phyloP scores from a whole-genome alignment of 768 basidiomycete genomes.

The Collybia nuda region DNA sequence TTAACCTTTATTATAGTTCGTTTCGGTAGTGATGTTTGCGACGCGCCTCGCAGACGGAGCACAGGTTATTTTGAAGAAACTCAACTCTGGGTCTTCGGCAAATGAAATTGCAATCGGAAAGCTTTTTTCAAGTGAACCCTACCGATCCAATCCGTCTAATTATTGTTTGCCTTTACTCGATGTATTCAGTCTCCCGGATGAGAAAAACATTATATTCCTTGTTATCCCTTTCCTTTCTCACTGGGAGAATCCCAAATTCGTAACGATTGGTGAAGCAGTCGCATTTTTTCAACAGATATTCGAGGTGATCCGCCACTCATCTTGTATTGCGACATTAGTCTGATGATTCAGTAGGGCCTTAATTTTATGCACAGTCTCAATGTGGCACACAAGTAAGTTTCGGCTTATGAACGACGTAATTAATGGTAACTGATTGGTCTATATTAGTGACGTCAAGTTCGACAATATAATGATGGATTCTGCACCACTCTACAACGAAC shows the following conservation, averaged over 20 bases:
- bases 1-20: no score
- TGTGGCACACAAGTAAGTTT: slow-evolving; percentile 32
- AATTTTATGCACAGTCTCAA: slow-evolving; percentile 31
- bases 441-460: slow-evolving; percentile 8
- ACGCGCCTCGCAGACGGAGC: slow-evolving; percentile 23
- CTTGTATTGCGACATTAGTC: slow-evolving; percentile 11
- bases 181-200: slow-evolving; percentile 16
- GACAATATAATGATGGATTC: slow-evolving; percentile 4
- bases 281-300: slow-evolving; percentile 32
- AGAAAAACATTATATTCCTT: slow-evolving; percentile 10
- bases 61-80: slow-evolving; percentile 25
- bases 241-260: slow-evolving; percentile 21
- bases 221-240: slow-evolving; percentile 18
- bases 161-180: slow-evolving; percentile 26
- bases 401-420: no score
- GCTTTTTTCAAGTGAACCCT: slow-evolving; percentile 17
- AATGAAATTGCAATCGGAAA: slow-evolving; percentile 25
- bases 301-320: slow-evolving; percentile 20
- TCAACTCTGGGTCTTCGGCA: slow-evolving; percentile 13
- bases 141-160: slow-evolving; percentile 16
- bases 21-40: slow-evolving; percentile 21
- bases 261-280: slow-evolving; percentile 29
- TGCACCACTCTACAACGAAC: background rate
- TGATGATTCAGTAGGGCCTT: slow-evolving; percentile 21
- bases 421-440: background rate